Evolutionary conservation across 1,284 basidiomycete species (phyloP).

Genomic region (Dichomitus squalens): DNA sequence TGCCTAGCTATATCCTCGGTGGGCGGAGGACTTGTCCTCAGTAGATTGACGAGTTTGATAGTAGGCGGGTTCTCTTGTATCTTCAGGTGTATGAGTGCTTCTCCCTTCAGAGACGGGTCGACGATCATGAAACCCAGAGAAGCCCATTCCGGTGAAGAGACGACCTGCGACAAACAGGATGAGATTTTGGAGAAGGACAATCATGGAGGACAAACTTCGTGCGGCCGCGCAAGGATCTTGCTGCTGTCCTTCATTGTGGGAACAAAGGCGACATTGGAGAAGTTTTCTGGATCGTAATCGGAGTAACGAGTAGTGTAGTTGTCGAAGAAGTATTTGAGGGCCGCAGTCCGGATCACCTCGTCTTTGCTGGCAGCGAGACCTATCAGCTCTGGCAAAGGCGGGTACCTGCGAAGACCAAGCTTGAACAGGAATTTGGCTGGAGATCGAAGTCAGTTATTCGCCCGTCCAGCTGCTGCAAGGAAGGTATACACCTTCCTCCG

Average conservation of each 20-base stretch:
- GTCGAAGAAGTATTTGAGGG: constrained; percentile 80
- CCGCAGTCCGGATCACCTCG: constrained; percentile 48
- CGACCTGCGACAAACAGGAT: constrained; percentile 54
- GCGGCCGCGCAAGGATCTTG: constrained; percentile 64
- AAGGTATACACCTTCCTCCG: constrained; percentile 76
- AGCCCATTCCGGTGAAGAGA: constrained; percentile 70
- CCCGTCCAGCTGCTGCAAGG: too few relatives aligned
- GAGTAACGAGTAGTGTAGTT: constrained; percentile 66
- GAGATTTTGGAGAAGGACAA: not conserved
- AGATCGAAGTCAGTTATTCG: not conserved
- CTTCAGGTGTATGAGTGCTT: constrained; percentile 69
- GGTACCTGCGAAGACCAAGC: constrained; percentile 77
- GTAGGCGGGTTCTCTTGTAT: constrained; percentile 78
- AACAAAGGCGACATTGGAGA: constrained; percentile 72
- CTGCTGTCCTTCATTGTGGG: constrained; percentile 65
- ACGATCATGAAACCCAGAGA: constrained; percentile 78
- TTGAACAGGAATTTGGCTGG: constrained; percentile 83
- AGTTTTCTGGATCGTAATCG: constrained; percentile 60
- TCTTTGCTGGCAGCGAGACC: constrained; percentile 64
- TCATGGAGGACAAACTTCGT: constrained; percentile 52
- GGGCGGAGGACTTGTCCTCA: constrained; percentile 67
- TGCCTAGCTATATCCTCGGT: constrained; percentile 56
- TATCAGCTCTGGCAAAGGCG: constrained; percentile 71
- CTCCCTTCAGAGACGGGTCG: constrained; percentile 54
- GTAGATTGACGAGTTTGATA: constrained; percentile 60